phyloP scores from a whole-genome alignment of 1,284 basidiomycete genomes.

The Cystobasidiaceae sp. region DNA sequence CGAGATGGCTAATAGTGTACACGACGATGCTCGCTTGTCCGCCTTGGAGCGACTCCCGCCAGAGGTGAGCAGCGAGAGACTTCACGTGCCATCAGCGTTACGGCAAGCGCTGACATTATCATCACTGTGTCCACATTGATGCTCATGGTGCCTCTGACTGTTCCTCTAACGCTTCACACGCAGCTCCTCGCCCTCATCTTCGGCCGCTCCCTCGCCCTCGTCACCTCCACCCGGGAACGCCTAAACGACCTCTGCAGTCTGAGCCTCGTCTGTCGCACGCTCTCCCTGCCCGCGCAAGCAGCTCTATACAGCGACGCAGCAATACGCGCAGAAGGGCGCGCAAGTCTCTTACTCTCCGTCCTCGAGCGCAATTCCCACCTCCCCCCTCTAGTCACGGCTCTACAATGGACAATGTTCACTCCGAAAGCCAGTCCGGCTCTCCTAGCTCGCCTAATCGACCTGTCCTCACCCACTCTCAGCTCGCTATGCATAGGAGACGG shows the following conservation, averaged over 20 bases:
- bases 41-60: background rate
- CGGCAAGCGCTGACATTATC: background rate
- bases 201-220: constrained; percentile 1
- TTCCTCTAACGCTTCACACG: background rate
- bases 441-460: constrained; percentile 1
- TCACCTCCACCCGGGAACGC: constrained; percentile 18
- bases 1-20: background rate
- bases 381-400: background rate
- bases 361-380: background rate
- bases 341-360: background rate
- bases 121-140: background rate
- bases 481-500: constrained; percentile 10
- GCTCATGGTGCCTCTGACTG: background rate
- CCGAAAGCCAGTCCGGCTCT: background rate
- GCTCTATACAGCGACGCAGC: background rate
- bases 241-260: constrained; percentile 20
- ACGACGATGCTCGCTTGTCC: background rate
- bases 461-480: background rate
- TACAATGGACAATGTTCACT: constrained; percentile 10
- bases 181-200: constrained; percentile 17
- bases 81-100: background rate
- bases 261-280: background rate
- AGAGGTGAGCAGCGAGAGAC: background rate
- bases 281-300: constrained; percentile 5
- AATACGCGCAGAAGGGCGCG: constrained; percentile 19